These are phyloP conservation scores for Microsporum ferrugineum DNA, from an alignment of 2,329 filamentous ascomycete genomes.

Conservation along the genomic window DNA sequence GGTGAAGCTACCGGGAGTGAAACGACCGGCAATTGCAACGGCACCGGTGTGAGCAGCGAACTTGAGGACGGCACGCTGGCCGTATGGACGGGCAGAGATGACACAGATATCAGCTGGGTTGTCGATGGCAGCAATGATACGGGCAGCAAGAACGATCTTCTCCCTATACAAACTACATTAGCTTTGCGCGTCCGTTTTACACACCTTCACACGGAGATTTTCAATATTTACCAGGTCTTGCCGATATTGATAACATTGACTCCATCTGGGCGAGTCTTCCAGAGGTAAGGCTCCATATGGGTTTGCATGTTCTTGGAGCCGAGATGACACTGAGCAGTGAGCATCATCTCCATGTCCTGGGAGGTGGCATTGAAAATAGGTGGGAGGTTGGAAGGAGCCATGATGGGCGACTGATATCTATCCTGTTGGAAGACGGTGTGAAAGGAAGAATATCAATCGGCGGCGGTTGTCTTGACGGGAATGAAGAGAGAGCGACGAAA, in stretches of 20 bases:
- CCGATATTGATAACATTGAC: constrained; percentile 99
- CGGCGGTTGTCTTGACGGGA: constrained; percentile 32
- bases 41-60: constrained; percentile 98
- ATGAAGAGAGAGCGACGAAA: constrained; percentile 10
- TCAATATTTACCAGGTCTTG: constrained; percentile 80
- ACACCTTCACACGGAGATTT: background rate
- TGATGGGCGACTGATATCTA: constrained; percentile 54
- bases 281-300: constrained; percentile 99
- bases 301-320: constrained; percentile 99
- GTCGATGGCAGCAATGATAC: constrained; percentile 97
- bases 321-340: constrained; percentile 91
- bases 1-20: constrained; percentile 99
- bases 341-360: constrained; percentile 98
- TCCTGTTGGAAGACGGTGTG: constrained; percentile 19
- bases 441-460: constrained; percentile 34
- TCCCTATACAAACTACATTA: constrained; percentile 51
- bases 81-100: constrained; percentile 98
- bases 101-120: constrained; percentile 99
- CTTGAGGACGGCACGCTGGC: constrained; percentile 98
- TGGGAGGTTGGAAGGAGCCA: constrained; percentile 92
- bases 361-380: constrained; percentile 91
- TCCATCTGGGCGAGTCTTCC: constrained; percentile 98
- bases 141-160: constrained; percentile 97
- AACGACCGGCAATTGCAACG: constrained; percentile 95
- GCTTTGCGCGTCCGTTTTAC: background rate